Evolutionary conservation across 139 green algal species (phyloP), one percentile per base, ranked within the genome.

Genomic region (Coelastrella sp.): DNA sequence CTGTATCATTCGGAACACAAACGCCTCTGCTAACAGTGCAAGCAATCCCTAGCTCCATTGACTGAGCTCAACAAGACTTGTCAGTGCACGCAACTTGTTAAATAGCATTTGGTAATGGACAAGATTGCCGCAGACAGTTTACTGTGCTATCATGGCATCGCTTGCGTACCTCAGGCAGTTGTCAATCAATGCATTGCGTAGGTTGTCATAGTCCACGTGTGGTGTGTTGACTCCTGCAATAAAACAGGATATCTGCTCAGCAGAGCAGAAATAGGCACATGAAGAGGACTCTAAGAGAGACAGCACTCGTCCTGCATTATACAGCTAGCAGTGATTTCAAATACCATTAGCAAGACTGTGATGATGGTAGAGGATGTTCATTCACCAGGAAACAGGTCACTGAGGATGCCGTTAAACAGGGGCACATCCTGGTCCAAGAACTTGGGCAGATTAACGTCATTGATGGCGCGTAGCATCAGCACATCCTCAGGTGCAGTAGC

Each of bases 391-490:
- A 97, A 97, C 8, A 97, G 90, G 90, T 97, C 95, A 8, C 90
- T 94, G 20, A 96, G 92, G 89, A 97, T 97, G 86, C 94, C 95
- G 72, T 95, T 95, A 88, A 96, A 97, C 61, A 98, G 93, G n/a
- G 95, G 95, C 66, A 98, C 95, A 84, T 98, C 96, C n/a, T 98
- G 96, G 70, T 84, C 93, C 11, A 98, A 90, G 91, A 98, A 98
- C 94, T 98, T 97, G 93, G 96, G 97, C 65, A 98, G 82, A 88
- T 97, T 97, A 61, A 97, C 95, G 76, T 97, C 95, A 74, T 96
- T 93, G 90, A 97, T 96, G 91, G 95, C 96, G 4, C 95, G 92
- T 92, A 97, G 91, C 92, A 96, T 96, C 17, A 97, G 93, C 65
- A 97, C 92, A 82, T 93, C 96, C 90, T 96, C 95, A 56, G 96